Evolutionary conservation across 2,329 filamentous ascomycete genomes (phyloP).

Genomic region (Sphaerostilbella broomeana): DNA sequence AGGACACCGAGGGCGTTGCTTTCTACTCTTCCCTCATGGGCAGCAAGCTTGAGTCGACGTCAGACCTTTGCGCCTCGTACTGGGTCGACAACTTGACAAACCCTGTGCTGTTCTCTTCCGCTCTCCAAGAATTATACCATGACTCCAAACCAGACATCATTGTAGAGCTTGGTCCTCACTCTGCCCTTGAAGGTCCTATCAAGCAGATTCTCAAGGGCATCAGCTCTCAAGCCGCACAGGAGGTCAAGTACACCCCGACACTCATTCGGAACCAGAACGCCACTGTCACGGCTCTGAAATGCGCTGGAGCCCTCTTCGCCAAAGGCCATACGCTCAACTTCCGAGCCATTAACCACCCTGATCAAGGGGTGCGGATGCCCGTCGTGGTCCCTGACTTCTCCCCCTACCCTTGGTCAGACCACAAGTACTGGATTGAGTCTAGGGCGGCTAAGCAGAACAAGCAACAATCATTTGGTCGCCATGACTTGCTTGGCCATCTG

Average conservation of each 20-base stretch:
- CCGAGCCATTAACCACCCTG: constrained; percentile 37
- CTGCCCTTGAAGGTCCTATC: constrained; percentile 43
- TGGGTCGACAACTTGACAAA: constrained; percentile 40
- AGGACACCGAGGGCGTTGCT: constrained; percentile 26
- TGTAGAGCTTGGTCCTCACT: constrained; percentile 45
- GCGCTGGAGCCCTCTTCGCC: constrained; percentile 39
- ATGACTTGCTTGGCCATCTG: constrained; percentile 41
- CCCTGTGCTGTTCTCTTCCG: constrained; percentile 37
- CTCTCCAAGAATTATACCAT: constrained; percentile 26
- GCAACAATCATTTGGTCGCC: constrained; percentile 32
- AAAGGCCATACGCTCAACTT: constrained; percentile 40
- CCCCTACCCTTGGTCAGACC: constrained; percentile 43
- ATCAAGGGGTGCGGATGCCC: constrained; percentile 12
- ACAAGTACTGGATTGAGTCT: constrained; percentile 43
- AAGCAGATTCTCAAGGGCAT: constrained; percentile 43
- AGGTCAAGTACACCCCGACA: constrained; percentile 37
- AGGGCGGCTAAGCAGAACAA: constrained; percentile 37
- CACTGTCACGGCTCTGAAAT: constrained; percentile 37
- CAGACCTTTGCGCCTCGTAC: constrained; percentile 33
- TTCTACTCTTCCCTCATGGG: constrained; percentile 44
- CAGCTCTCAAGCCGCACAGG: constrained; percentile 31
- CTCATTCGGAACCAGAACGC: constrained; percentile 48
- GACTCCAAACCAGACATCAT: constrained; percentile 21
- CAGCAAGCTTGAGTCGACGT: constrained; percentile 30
- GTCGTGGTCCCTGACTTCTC: constrained; percentile 36